phyloP scores from a whole-genome alignment of 805 yeast genomes.

The Torulaspora quercuum region DNA sequence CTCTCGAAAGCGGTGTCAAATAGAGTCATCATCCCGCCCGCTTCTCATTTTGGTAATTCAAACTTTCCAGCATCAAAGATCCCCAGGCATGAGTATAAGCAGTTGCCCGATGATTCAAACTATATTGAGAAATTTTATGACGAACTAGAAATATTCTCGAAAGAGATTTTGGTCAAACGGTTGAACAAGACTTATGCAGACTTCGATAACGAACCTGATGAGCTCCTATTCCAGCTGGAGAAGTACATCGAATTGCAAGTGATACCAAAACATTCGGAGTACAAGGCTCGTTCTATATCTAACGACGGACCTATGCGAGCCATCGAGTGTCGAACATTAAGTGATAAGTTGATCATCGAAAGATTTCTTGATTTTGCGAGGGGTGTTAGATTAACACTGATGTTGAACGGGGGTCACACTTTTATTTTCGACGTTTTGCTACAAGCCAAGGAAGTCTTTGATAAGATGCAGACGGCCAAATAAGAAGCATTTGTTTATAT shows the following conservation, averaged over 20 bases:
- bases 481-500: background rate
- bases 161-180: slow-evolving; percentile 21
- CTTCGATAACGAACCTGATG: slow-evolving; percentile 39
- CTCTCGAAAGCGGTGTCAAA: slow-evolving; percentile 21
- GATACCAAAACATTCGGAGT: slow-evolving; percentile 22
- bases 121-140: slow-evolving; percentile 49
- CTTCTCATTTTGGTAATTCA: slow-evolving; percentile 15
- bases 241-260: slow-evolving; percentile 38
- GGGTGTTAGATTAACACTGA: slow-evolving; percentile 43
- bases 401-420: slow-evolving; percentile 56
- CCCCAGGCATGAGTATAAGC: slow-evolving; percentile 38
- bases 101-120: slow-evolving; percentile 52
- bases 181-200: slow-evolving; percentile 38
- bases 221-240: slow-evolving; percentile 41
- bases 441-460: slow-evolving; percentile 48
- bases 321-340: slow-evolving; percentile 14
- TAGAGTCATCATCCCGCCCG: slow-evolving; percentile 25
- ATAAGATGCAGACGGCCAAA: slow-evolving; percentile 24
- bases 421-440: slow-evolving; percentile 55
- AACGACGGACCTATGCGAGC: slow-evolving; percentile 6
- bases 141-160: slow-evolving; percentile 35
- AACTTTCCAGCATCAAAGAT: slow-evolving; percentile 11
- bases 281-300: slow-evolving; percentile 2
- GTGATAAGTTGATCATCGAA: slow-evolving; percentile 25
- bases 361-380: slow-evolving; percentile 39